Conservation (phyloP, 2,329 filamentous ascomycete species). For the Blastomyces silverae region DNA sequence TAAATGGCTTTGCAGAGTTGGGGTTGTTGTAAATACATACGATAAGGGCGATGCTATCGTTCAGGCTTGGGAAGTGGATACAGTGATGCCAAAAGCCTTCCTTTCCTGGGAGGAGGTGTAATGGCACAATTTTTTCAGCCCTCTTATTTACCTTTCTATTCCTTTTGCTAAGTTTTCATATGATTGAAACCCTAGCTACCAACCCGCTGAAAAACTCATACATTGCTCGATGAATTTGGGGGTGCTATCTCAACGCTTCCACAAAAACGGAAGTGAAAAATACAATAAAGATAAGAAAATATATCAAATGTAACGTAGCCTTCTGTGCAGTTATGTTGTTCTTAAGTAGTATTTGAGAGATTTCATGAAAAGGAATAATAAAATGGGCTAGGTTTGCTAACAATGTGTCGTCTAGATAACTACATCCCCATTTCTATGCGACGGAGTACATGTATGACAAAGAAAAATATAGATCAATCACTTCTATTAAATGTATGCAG, state of each 20-base stretch:
- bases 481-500: neutral
- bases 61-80: neutral
- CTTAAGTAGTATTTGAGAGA: neutral
- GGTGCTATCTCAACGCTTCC: no score
- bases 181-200: neutral
- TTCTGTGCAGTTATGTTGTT: neutral
- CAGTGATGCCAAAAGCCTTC: neutral
- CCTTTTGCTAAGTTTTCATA: neutral
- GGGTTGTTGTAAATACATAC: slow-evolving; percentile 17
- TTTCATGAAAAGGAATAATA: neutral
- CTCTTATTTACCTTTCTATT: neutral
- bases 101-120: neutral
- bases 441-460: neutral
- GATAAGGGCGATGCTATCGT: neutral
- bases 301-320: neutral
- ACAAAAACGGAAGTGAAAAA: neutral
- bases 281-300: neutral
- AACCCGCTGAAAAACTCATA: neutral
- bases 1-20: slow-evolving; percentile 26
- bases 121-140: neutral
- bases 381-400: neutral
- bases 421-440: neutral
- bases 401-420: neutral
- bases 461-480: neutral
- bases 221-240: neutral